A percentile compares a stretch with the other conserved stretches of the same genome.
Conservation (phyloP, 2,329 filamentous ascomycete genomes). For the Alternaria atra region DNA sequence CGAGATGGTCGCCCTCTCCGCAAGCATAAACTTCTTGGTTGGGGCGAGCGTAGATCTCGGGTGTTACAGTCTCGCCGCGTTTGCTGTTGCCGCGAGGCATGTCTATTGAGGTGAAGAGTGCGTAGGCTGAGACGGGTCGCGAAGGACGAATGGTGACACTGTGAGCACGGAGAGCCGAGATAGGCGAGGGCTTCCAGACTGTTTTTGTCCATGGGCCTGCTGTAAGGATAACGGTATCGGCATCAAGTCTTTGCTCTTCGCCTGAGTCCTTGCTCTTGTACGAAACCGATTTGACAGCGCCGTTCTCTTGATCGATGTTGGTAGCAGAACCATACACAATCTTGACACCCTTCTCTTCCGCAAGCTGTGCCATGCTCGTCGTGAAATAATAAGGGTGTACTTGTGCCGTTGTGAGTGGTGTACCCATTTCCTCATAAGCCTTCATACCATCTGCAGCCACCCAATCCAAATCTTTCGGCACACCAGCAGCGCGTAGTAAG, state of each 20-base stretch:
- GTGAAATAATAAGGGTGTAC: constrained; percentile 95
- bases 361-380: constrained; percentile 79
- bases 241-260: constrained; percentile 59
- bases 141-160: constrained; percentile 68
- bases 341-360: constrained; percentile 66
- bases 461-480: constrained; percentile 87
- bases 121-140: constrained; percentile 72
- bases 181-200: constrained; percentile 65
- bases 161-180: constrained; percentile 68
- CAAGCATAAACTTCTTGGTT: constrained; percentile 93
- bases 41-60: constrained; percentile 92
- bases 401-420: constrained; percentile 82
- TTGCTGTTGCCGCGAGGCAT: constrained; percentile 65
- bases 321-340: constrained; percentile 76
- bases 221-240: constrained; percentile 66
- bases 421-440: constrained; percentile 85
- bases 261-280: constrained; percentile 63
- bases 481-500: constrained; percentile 64
- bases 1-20: constrained; percentile 81
- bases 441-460: constrained; percentile 72
- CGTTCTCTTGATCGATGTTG: constrained; percentile 65
- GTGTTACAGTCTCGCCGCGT: constrained; percentile 69
- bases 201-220: constrained; percentile 69
- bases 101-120: constrained; percentile 85
- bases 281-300: constrained; percentile 70